Evolutionary conservation across 768 basidiomycete species (phyloP).

Genomic region (Leccinellum luteum): DNA sequence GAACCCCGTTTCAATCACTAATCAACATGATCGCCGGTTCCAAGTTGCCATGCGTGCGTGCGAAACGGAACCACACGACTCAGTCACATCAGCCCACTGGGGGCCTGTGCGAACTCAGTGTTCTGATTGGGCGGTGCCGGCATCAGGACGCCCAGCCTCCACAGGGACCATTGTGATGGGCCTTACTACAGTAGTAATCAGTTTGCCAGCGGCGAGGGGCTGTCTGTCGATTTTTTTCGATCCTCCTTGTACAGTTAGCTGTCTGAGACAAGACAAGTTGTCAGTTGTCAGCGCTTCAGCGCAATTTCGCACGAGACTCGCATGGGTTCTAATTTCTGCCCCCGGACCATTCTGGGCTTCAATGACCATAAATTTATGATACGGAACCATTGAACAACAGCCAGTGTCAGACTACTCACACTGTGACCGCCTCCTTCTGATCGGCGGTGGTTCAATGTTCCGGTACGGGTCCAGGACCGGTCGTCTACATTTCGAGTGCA

Average conservation of each 20-base stretch:
- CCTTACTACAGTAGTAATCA: background rate
- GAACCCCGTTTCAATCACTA: background rate
- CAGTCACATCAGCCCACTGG: too few species aligned
- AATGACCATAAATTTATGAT: background rate
- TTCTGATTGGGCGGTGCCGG: background rate
- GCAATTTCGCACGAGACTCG: background rate
- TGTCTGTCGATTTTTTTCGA: background rate
- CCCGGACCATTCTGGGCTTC: background rate
- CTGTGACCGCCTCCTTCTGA: background rate
- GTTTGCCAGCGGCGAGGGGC: background rate
- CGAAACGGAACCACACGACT: background rate
- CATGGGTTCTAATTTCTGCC: background rate
- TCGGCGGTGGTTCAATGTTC: background rate
- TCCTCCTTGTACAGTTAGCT: too few species aligned
- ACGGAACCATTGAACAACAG: background rate
- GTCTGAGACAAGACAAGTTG: too few species aligned
- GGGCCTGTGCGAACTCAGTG: background rate
- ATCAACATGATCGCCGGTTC: background rate
- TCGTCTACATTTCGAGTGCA: background rate
- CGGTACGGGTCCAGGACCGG: background rate
- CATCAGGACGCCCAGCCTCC: background rate
- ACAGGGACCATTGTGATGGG: background rate
- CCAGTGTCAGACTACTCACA: background rate
- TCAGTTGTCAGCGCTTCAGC: background rate
- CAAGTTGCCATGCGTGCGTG: background rate